Percentiles rank a stretch among this genome's conserved stretches.
Evolutionary conservation across 225 moss, liverwort and hornwort species (phyloP).

Genomic region (Rhytidiadelphus loreus): DNA sequence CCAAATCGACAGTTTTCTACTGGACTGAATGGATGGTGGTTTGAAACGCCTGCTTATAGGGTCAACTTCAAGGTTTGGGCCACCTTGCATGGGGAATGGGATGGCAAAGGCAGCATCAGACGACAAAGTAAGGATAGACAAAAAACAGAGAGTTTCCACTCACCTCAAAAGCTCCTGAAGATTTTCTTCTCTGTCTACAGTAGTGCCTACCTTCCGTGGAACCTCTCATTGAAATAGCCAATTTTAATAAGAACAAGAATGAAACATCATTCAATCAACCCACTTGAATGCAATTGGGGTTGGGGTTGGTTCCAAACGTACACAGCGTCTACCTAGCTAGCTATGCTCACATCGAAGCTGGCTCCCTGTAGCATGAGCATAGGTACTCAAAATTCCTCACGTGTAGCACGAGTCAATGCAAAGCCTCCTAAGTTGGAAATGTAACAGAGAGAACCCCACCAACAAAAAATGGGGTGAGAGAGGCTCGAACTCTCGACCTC

Average conservation of each 20-base stretch:
- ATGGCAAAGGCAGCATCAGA: background rate
- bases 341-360: too few species aligned
- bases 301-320: too few species aligned
- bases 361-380: too few species aligned
- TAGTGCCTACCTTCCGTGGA: background rate
- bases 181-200: background rate
- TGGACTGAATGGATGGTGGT: background rate
- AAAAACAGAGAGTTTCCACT: background rate
- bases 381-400: background rate
- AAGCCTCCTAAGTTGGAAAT: background rate
- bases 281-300: too few species aligned
- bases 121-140: background rate
- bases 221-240: background rate
- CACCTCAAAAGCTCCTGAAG: background rate
- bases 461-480: conserved; percentile 56
- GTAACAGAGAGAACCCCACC: background rate
- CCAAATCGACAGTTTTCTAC: background rate
- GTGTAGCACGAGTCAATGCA: background rate
- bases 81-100: background rate
- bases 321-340: too few species aligned
- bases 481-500: conserved; percentile 97
- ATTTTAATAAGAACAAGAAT: background rate
- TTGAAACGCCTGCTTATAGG: background rate
- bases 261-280: background rate
- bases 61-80: background rate